A percentile compares a stretch with the other conserved stretches of the same genome.
Conservation (phyloP, 78 protist species). For the Dictyostelium purpureum region DNA sequence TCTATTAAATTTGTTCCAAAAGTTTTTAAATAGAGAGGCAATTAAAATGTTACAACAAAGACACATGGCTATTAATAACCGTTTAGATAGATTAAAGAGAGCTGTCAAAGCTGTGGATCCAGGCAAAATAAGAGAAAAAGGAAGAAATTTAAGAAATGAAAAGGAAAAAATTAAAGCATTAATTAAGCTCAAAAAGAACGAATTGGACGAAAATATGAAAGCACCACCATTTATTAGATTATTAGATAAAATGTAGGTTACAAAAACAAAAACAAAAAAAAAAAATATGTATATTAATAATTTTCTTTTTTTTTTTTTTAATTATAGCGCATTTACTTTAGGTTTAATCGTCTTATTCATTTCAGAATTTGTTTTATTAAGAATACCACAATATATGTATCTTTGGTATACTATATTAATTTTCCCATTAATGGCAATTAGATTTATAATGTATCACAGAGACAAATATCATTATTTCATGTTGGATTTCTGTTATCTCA, state of each 20-base stretch:
- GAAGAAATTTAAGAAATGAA: conserved; percentile 35
- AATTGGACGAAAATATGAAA: conserved; percentile 66
- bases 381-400: conserved; percentile 54
- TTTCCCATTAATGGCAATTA: conserved; percentile 63
- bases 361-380: conserved; percentile 71
- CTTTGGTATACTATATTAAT: conserved; percentile 70
- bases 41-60: conserved; percentile 43
- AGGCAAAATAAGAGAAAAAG: conserved; percentile 21
- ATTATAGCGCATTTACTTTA: conserved; percentile 61
- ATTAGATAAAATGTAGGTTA: conserved; percentile 61
- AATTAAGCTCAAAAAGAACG: conserved; percentile 51
- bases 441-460: conserved; percentile 77
- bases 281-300: too few relatives aligned
- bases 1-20: conserved; percentile 44
- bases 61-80: conserved; percentile 19
- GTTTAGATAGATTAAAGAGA: conserved; percentile 24
- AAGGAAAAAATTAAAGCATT: conserved; percentile 58
- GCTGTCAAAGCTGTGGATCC: conserved; percentile 68
- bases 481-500: conserved; percentile 84
- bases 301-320: not conserved
- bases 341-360: conserved; percentile 64
- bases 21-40: conserved; percentile 67
- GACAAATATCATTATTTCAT: conserved; percentile 85
- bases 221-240: conserved; percentile 81
- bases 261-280: too few relatives aligned